Evolutionary conservation across 2,329 filamentous ascomycete species (phyloP).

Genomic region (Helicocarpus griseus): DNA sequence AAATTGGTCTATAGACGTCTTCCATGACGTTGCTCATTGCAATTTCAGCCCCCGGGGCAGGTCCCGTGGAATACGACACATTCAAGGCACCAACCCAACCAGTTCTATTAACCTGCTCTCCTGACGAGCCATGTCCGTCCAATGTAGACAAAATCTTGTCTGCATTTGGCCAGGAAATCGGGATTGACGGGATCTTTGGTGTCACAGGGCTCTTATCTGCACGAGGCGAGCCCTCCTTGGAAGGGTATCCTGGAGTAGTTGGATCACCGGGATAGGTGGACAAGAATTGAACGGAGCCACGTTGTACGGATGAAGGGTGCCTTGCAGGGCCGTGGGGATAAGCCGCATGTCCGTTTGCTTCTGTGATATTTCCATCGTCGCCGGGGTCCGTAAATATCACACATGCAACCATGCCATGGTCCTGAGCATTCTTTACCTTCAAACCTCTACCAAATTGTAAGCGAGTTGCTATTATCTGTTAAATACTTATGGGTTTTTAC

Average conservation of each 20-base stretch:
- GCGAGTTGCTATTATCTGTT: too few relatives aligned
- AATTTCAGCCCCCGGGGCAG: slow-evolving; percentile 18
- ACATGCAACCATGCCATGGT: slow-evolving; percentile 35
- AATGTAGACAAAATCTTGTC: slow-evolving; percentile 23
- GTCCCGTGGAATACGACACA: slow-evolving; percentile 23
- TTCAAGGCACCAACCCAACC: slow-evolving; percentile 25
- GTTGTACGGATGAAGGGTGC: slow-evolving; percentile 37
- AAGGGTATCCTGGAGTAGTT: slow-evolving; percentile 24
- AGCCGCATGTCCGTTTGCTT: slow-evolving; percentile 35
- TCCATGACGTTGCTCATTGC: slow-evolving; percentile 18
- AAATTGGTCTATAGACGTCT: slow-evolving; percentile 18
- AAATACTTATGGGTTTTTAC: not conserved
- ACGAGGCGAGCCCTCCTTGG: slow-evolving; percentile 19
- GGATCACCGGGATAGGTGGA: slow-evolving; percentile 19
- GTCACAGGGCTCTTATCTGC: slow-evolving; percentile 18
- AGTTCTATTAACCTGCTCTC: slow-evolving; percentile 22
- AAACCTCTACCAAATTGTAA: slow-evolving; percentile 24
- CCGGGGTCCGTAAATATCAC: slow-evolving; percentile 38
- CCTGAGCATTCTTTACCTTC: slow-evolving; percentile 41
- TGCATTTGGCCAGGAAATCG: slow-evolving; percentile 22
- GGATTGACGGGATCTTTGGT: slow-evolving; percentile 27
- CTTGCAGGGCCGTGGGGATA: slow-evolving; percentile 37
- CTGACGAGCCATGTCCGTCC: slow-evolving; percentile 23
- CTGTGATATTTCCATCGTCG: slow-evolving; percentile 39
- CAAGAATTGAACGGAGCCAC: slow-evolving; percentile 34